Conservation (phyloP, 805 yeast species). For the Yamadazyma insecticola region DNA sequence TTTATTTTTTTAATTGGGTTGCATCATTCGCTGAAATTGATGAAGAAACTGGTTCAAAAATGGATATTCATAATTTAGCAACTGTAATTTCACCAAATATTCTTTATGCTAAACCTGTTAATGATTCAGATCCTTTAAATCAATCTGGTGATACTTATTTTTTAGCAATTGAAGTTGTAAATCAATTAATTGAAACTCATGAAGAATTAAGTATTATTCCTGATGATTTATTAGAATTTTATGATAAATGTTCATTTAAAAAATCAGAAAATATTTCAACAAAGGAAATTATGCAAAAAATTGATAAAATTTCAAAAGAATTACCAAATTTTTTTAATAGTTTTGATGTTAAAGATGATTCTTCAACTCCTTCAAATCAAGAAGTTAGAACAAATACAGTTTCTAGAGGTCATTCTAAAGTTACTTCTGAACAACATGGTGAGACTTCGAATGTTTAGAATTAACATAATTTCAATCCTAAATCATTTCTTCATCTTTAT, state of each 20-base stretch:
- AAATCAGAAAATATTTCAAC: slow-evolving; percentile 18
- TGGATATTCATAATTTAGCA: slow-evolving; percentile 93
- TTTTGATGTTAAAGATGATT: slow-evolving; percentile 12
- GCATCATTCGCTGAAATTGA: slow-evolving; percentile 93
- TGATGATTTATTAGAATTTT: slow-evolving; percentile 46
- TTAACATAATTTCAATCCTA: background rate
- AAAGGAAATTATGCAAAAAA: slow-evolving; percentile 31
- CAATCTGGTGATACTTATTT: slow-evolving; percentile 68
- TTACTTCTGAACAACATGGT: slow-evolving; percentile 23
- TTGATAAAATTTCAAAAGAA: slow-evolving; percentile 30
- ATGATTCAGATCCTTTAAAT: slow-evolving; percentile 13
- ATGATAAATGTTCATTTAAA: slow-evolving; percentile 39
- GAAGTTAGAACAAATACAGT: slow-evolving; percentile 27
- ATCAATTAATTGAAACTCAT: slow-evolving; percentile 74
- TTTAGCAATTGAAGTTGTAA: slow-evolving; percentile 86
- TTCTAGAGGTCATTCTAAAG: slow-evolving; percentile 27
- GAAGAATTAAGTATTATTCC: slow-evolving; percentile 81
- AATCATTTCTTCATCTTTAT: too few species aligned
- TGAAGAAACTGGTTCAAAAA: slow-evolving; percentile 80
- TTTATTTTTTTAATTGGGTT: slow-evolving; percentile 89
- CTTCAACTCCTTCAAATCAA: slow-evolving; percentile 15
- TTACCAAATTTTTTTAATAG: slow-evolving; percentile 24
- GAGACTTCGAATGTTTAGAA: slow-evolving; percentile 18
- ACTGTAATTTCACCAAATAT: slow-evolving; percentile 95
- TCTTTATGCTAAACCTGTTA: slow-evolving; percentile 51